phyloP scores from a whole-genome alignment of 2,329 filamentous ascomycete genomes.

The Pyricularia sp. region DNA sequence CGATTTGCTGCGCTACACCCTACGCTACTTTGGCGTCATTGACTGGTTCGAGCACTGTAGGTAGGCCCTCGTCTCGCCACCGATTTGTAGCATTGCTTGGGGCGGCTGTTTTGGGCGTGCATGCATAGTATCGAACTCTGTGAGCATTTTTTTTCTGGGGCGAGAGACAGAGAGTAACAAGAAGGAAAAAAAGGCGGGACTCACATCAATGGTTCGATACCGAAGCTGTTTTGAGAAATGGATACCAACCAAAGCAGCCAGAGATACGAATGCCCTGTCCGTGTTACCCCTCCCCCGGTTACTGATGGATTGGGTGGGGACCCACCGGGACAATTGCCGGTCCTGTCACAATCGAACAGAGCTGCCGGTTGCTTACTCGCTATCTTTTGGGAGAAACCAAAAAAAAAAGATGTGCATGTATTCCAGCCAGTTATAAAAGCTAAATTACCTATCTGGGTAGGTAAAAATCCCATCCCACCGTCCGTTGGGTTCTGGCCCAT shows the following conservation, averaged over 20 bases:
- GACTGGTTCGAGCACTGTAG: too few species aligned
- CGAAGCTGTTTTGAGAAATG: neutral
- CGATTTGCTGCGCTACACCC: neutral
- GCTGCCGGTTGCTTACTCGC: neutral
- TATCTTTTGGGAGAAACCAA: neutral
- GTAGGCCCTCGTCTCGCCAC: neutral
- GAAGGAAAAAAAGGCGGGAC: neutral
- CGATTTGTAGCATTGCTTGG: neutral
- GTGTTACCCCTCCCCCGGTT: neutral
- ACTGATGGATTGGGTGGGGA: neutral
- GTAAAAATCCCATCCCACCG: neutral
- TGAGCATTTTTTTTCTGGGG: too few species aligned
- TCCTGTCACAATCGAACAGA: neutral
- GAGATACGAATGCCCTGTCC: neutral
- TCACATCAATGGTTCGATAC: neutral
- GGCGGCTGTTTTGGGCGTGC: neutral
- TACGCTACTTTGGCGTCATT: neutral
- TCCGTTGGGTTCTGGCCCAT: too few species aligned
- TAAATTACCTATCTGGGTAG: neutral
- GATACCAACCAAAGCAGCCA: neutral
- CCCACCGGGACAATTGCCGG: neutral
- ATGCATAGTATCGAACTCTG: neutral
- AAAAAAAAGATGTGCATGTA: neutral
- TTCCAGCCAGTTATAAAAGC: neutral
- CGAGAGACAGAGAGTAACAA: neutral